Evolutionary conservation across 148 eudicot species (phyloP).

Genomic region (Spergularia bocconei): DNA sequence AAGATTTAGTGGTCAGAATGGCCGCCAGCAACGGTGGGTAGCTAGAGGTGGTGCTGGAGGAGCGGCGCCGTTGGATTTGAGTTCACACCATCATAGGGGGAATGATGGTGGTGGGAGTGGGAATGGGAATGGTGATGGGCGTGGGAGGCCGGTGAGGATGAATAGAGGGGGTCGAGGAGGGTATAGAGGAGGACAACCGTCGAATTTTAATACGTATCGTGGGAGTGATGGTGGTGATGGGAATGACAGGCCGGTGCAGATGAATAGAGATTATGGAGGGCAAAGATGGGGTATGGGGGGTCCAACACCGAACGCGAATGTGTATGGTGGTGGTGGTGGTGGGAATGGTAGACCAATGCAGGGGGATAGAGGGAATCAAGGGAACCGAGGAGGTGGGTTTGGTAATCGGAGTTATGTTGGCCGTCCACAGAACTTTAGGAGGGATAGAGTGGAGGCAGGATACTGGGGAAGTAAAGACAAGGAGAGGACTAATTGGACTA

Average conservation of each 20-base stretch:
- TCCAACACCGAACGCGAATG: not conserved
- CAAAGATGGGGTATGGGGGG: conserved; percentile 23
- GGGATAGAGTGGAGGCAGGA: conserved; percentile 42
- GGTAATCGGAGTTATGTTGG: conserved; percentile 40
- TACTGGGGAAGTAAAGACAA: conserved; percentile 34
- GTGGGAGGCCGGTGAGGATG: conserved; percentile 13
- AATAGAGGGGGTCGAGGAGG: conserved; percentile 17
- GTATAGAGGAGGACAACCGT: conserved; percentile 11
- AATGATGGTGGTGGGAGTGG: not conserved
- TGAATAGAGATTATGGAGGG: conserved; percentile 20
- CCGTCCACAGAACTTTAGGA: conserved; percentile 45
- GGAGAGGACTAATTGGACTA: conserved; percentile 27
- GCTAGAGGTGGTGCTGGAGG: conserved; percentile 51
- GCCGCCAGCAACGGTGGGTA: conserved; percentile 57
- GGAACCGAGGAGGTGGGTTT: conserved; percentile 25
- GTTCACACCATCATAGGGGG: not conserved
- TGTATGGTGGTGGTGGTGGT: conserved; percentile 11
- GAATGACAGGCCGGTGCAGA: conserved; percentile 22
- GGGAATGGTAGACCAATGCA: conserved; percentile 17
- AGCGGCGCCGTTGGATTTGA: conserved; percentile 12
- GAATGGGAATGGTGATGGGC: conserved; percentile 9
- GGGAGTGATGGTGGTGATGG: conserved; percentile 30
- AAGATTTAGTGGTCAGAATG: conserved; percentile 36
- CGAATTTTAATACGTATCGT: conserved; percentile 17
- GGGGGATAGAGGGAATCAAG: conserved; percentile 19